phyloP scores from a whole-genome alignment of 495 filamentous ascomycete species.

The Lepraria neglecta region DNA sequence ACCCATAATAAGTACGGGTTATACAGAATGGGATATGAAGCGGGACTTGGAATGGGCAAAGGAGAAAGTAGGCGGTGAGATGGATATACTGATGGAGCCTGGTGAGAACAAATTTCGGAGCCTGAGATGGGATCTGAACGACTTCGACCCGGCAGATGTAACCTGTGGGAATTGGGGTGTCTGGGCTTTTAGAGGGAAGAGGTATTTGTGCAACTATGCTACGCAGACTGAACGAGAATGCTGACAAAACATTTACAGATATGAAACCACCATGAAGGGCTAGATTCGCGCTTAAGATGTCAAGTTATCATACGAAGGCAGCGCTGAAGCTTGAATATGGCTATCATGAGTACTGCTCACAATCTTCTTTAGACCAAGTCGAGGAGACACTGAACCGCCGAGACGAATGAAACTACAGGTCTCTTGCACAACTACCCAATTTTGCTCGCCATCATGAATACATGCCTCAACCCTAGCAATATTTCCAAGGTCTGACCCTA shows the following conservation, averaged over 20 bases:
- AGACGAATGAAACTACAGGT: no score
- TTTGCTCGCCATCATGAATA: neutral
- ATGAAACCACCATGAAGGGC: constrained; percentile 16
- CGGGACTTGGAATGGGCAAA: constrained; percentile 84
- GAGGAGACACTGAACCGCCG: no score
- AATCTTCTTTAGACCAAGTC: neutral
- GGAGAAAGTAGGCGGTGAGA: constrained; percentile 76
- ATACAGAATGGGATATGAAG: constrained; percentile 90
- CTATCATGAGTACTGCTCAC: neutral
- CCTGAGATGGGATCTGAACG: constrained; percentile 93
- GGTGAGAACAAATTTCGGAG: constrained; percentile 94
- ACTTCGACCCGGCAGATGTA: constrained; percentile 88
- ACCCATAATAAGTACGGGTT: constrained; percentile 87
- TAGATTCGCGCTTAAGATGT: neutral
- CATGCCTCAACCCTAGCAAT: neutral
- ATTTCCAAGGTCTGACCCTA: neutral
- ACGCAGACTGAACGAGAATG: neutral
- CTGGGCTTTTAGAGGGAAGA: constrained; percentile 96
- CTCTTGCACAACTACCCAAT: no score
- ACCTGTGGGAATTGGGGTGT: constrained; percentile 94
- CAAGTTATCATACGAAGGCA: neutral
- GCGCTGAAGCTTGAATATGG: neutral
- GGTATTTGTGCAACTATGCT: constrained; percentile 48
- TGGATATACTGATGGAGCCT: constrained; percentile 85
- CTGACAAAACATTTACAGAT: constrained; percentile 9